Percentiles rank a stretch among this genome's conserved stretches.
Evolutionary conservation across 345 rosid genomes (phyloP).

Genomic region (Salix udensis): DNA sequence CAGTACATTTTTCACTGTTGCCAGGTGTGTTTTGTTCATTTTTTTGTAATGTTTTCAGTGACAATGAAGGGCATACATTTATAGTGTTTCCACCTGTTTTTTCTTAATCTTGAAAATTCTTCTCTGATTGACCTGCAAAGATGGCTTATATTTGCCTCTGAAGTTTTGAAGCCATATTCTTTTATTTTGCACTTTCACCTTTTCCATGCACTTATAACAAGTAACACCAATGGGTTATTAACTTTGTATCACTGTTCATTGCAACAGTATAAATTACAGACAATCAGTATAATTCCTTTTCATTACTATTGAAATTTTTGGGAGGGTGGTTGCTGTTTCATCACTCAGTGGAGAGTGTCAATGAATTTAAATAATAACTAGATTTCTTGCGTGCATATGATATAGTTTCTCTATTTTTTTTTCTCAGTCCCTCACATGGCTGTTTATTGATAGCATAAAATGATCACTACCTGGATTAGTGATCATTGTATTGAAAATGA

Average conservation of each 20-base stretch:
- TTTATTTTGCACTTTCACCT: background rate
- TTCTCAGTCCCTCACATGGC: background rate
- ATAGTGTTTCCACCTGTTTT: background rate
- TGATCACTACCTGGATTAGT: background rate
- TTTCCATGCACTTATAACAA: background rate
- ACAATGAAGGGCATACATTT: background rate
- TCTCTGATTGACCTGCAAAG: background rate
- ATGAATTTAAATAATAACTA: background rate
- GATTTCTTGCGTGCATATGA: background rate
- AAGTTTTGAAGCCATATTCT: background rate
- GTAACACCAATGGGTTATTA: background rate
- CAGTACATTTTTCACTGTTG: conserved; percentile 79
- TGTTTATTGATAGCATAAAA: background rate
- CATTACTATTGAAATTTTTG: background rate
- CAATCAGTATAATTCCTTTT: background rate
- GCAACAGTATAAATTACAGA: background rate
- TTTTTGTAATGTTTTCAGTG: background rate
- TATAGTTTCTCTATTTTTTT: background rate
- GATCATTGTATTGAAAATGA: background rate
- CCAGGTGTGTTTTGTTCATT: conserved; percentile 57
- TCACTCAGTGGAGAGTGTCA: background rate
- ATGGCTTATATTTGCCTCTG: background rate
- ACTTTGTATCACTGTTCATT: background rate
- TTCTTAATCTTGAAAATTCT: background rate
- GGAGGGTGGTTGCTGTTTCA: background rate